A percentile compares a stretch with the other conserved stretches of the same genome.
Conservation (phyloP, 495 filamentous ascomycete species). For the Oidiodendron maius region DNA sequence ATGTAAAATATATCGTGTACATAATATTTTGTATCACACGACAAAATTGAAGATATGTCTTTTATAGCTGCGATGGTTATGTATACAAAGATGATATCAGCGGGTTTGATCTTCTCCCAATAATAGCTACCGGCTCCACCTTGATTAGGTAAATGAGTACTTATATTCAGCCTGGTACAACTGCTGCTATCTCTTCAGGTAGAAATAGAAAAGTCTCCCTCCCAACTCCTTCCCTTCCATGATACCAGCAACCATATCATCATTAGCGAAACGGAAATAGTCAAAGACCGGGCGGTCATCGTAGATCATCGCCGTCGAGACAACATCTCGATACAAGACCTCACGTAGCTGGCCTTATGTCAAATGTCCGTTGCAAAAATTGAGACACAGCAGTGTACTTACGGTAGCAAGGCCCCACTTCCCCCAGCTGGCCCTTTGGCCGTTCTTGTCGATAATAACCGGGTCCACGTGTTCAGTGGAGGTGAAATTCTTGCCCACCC, state of each 20-base stretch:
- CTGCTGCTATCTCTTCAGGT: no score
- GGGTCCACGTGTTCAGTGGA: not conserved
- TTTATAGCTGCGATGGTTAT: no score
- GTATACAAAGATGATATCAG: no score
- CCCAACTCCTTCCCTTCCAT: no score
- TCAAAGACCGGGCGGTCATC: not conserved
- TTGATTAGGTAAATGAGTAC: no score
- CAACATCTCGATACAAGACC: not conserved
- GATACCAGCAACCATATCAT: not conserved
- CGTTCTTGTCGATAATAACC: not conserved
- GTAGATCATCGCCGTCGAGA: not conserved
- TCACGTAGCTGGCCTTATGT: not conserved
- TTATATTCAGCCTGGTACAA: no score
- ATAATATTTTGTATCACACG: no score
- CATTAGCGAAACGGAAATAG: not conserved
- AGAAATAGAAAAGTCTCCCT: no score
- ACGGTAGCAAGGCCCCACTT: not conserved
- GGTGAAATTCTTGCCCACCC: not conserved
- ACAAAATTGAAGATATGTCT: no score
- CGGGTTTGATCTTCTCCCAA: no score
- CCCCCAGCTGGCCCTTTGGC: not conserved
- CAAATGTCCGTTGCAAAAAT: not conserved
- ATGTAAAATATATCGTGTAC: no score
- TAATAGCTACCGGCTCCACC: no score
- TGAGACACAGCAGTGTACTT: not conserved